These are phyloP conservation scores for Curvularia hawaiiensis DNA, from an alignment of 2,329 filamentous ascomycete species.

Conservation along the genomic window DNA sequence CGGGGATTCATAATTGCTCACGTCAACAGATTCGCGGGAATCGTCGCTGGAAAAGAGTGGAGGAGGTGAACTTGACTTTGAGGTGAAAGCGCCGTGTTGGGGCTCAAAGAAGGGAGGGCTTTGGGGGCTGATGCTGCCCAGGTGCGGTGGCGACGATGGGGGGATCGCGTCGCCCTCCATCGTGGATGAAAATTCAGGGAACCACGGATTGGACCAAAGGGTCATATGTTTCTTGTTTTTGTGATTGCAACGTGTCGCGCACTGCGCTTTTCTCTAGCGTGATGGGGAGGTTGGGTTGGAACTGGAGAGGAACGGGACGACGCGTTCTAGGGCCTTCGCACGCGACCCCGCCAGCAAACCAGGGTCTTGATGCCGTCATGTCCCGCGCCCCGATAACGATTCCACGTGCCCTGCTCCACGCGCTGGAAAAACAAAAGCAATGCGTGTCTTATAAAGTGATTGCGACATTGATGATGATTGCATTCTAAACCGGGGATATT, in stretches of 20 bases:
- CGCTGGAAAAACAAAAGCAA: not conserved
- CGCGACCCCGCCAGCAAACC: conserved; percentile 23
- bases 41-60: conserved; percentile 44
- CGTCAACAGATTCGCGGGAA: conserved; percentile 34
- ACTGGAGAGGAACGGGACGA: conserved; percentile 12
- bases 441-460: not conserved
- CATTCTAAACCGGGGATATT: not conserved
- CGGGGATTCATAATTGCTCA: conserved; percentile 40
- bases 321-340: conserved; percentile 18
- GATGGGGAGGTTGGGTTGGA: conserved; percentile 4
- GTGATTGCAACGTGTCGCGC: not conserved
- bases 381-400: conserved; percentile 19
- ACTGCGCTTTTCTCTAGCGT: not conserved
- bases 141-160: conserved; percentile 31
- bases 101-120: conserved; percentile 36
- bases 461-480: not conserved
- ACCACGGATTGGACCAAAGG: not conserved
- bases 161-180: conserved; percentile 34
- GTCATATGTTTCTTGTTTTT: not conserved
- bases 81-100: conserved; percentile 22
- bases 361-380: conserved; percentile 26
- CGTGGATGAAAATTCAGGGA: not conserved
- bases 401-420: conserved; percentile 20
- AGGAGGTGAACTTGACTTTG: conserved; percentile 41
- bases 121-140: conserved; percentile 25